phyloP scores from a whole-genome alignment of 208 protist genomes.

The Balamuthia mandrillaris region DNA sequence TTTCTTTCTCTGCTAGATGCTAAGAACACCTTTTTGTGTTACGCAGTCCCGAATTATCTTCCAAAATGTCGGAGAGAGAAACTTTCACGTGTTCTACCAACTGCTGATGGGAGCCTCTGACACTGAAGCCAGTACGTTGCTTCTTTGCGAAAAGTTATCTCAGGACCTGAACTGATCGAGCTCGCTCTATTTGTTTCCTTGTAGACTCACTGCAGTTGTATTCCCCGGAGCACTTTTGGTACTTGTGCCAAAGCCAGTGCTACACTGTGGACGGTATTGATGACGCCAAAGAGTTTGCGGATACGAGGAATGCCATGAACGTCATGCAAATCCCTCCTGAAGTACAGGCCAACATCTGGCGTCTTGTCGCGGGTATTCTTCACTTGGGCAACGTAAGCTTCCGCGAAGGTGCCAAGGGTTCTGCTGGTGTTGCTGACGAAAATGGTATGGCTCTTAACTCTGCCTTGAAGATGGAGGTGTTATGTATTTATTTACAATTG shows the following conservation, averaged over 20 bases:
- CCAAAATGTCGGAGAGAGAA: slow-evolving; percentile 48
- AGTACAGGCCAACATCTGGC: slow-evolving; percentile 60
- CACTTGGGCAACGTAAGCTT: slow-evolving; percentile 87
- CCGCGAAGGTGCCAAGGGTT: slow-evolving; percentile 64
- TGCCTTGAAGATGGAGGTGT: slow-evolving; percentile 11
- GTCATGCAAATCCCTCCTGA: background rate
- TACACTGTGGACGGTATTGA: slow-evolving; percentile 73
- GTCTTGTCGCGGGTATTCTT: slow-evolving; percentile 80
- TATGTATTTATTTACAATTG: slow-evolving; percentile 73
- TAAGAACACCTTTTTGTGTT: background rate
- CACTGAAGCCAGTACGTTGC: background rate
- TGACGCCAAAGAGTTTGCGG: slow-evolving; percentile 69
- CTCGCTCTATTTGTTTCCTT: background rate
- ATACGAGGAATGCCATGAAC: slow-evolving; percentile 65
- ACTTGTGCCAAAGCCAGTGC: slow-evolving; percentile 69
- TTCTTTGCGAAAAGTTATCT: background rate
- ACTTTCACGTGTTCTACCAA: slow-evolving; percentile 36
- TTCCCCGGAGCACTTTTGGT: slow-evolving; percentile 71
- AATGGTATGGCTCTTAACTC: slow-evolving; percentile 32
- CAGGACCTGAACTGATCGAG: too few relatives aligned
- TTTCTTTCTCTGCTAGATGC: background rate
- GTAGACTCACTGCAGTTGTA: slow-evolving; percentile 29
- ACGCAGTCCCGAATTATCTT: slow-evolving; percentile 61
- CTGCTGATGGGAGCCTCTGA: background rate
- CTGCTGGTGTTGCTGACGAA: slow-evolving; percentile 18